Percentiles rank a stretch among this genome's conserved stretches.
Evolutionary conservation across 2,329 filamentous ascomycete species (phyloP).

Genomic region (Sphaceloma murrayae): DNA sequence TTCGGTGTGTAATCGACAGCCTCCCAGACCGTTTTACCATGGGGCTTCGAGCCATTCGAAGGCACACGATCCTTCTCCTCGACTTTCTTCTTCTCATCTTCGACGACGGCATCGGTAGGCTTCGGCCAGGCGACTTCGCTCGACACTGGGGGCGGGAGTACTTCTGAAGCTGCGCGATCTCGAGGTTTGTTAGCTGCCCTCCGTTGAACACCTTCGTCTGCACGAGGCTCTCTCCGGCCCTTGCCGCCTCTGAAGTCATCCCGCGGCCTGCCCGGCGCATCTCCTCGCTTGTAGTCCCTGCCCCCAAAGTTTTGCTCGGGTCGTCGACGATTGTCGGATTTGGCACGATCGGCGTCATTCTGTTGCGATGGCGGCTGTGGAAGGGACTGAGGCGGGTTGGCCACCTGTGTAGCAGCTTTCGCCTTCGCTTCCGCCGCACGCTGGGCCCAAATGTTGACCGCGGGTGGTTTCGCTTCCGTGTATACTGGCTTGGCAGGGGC

Average conservation of each 20-base stretch:
- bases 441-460: constrained; percentile 82
- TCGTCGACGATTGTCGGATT: constrained; percentile 10
- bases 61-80: constrained; percentile 53
- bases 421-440: constrained; percentile 57
- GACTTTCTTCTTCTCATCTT: constrained; percentile 66
- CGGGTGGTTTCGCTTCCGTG: constrained; percentile 70
- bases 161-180: constrained; percentile 13
- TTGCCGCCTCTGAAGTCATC: constrained; percentile 13
- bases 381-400: not conserved
- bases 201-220: constrained; percentile 20
- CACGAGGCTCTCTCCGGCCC: not conserved
- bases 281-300: constrained; percentile 12
- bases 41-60: constrained; percentile 41
- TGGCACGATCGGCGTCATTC: constrained; percentile 7
- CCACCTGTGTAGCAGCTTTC: constrained; percentile 35
- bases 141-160: constrained; percentile 52
- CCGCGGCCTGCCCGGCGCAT: not conserved
- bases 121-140: constrained; percentile 85
- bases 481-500: constrained; percentile 52
- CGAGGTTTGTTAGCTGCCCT: constrained; percentile 7
- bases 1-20: constrained; percentile 72
- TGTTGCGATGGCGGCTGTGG: constrained; percentile 10
- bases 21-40: constrained; percentile 76
- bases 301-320: constrained; percentile 9
- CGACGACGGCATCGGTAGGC: constrained; percentile 64